Conservation (phyloP, 139 green algal species). For the Ettlia oleoabundans region DNA sequence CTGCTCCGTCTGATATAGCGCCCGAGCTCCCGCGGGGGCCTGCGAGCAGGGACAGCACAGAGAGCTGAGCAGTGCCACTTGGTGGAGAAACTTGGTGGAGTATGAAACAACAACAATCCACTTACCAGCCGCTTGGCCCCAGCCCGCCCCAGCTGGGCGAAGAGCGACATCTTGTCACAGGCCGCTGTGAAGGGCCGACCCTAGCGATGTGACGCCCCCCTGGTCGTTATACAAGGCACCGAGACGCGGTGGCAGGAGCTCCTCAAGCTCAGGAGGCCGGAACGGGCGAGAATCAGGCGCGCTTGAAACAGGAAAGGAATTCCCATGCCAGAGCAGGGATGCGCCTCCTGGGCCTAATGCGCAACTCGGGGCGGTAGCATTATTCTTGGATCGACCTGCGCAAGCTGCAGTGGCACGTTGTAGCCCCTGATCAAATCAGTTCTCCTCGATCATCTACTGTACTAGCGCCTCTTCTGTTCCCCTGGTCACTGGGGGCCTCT, state of each 20-base stretch:
- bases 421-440: too few species aligned
- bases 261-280: too few species aligned
- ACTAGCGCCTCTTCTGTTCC: not conserved
- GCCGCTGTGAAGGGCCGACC: too few species aligned
- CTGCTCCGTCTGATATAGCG: conserved; percentile 36
- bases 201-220: not conserved
- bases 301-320: too few species aligned
- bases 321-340: too few species aligned
- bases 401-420: too few species aligned
- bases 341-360: too few species aligned
- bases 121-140: conserved; percentile 48
- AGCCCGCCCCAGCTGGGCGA: conserved; percentile 33
- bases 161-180: conserved; percentile 47
- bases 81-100: not conserved
- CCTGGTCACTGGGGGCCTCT: not conserved
- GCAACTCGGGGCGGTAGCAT: too few species aligned
- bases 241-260: not conserved
- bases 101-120: not conserved
- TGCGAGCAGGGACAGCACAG: conserved; percentile 7
- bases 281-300: too few species aligned
- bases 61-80: not conserved
- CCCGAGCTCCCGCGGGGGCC: conserved; percentile 30
- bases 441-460: too few species aligned
- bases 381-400: too few species aligned
- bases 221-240: not conserved